Evolutionary conservation across 805 yeast species (phyloP).

Genomic region (Suhomyces emberorum): DNA sequence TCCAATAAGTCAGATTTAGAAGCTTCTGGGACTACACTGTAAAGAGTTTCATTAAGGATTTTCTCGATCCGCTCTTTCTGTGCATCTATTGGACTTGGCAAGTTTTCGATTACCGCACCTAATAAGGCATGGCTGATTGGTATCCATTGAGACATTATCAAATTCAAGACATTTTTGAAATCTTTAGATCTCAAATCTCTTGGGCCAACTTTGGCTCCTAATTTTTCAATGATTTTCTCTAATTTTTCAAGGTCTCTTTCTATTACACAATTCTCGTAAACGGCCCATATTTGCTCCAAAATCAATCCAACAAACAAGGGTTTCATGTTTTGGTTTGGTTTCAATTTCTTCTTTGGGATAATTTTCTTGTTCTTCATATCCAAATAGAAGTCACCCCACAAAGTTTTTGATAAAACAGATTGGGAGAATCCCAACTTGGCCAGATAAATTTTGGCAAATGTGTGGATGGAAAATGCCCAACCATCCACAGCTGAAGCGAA

Average conservation of each 20-base stretch:
- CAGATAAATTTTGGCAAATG: slow-evolving; percentile 83
- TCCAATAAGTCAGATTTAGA: slow-evolving; percentile 42
- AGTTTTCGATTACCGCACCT: slow-evolving; percentile 75
- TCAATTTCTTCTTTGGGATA: slow-evolving; percentile 59
- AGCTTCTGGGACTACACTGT: slow-evolving; percentile 42
- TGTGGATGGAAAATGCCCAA: slow-evolving; percentile 93
- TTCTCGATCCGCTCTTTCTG: slow-evolving; percentile 70
- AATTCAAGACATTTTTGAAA: slow-evolving; percentile 54
- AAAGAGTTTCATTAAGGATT: slow-evolving; percentile 45
- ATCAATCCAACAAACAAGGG: slow-evolving; percentile 86
- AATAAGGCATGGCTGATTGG: slow-evolving; percentile 87
- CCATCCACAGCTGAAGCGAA: slow-evolving; percentile 93
- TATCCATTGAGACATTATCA: slow-evolving; percentile 88
- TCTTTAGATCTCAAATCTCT: slow-evolving; percentile 82
- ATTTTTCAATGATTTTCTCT: slow-evolving; percentile 68
- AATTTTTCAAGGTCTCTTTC: slow-evolving; percentile 68
- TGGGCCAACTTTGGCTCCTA: slow-evolving; percentile 65
- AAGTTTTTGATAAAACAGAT: slow-evolving; percentile 71
- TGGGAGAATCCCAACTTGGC: slow-evolving; percentile 81
- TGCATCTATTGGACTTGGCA: slow-evolving; percentile 80
- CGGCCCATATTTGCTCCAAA: slow-evolving; percentile 87
- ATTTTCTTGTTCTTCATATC: slow-evolving; percentile 90
- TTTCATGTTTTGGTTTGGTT: slow-evolving; percentile 54
- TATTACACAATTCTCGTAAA: slow-evolving; percentile 67
- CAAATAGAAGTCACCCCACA: slow-evolving; percentile 92